These are phyloP conservation scores for Ascobolus immersus DNA, from an alignment of 495 filamentous ascomycete genomes.

Conservation along the genomic window DNA sequence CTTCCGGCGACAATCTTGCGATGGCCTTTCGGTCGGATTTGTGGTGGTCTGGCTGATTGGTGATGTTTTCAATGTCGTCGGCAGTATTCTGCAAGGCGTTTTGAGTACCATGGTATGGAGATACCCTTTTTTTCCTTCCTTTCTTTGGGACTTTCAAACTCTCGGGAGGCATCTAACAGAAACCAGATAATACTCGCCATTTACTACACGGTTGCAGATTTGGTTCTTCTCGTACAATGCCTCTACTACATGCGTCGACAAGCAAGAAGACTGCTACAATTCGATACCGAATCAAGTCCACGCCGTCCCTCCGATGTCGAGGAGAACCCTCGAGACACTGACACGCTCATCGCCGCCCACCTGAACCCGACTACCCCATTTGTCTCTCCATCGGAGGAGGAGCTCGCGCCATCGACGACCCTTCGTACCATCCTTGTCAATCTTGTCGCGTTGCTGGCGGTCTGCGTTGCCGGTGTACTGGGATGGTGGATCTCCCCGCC, in stretches of 20 bases:
- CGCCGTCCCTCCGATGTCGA: neutral
- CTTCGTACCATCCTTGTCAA: constrained; percentile 38
- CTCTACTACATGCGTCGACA: constrained; percentile 71
- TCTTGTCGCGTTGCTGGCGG: constrained; percentile 40
- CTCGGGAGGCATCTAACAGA: neutral
- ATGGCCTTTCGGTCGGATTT: constrained; percentile 74
- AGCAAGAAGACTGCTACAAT: constrained; percentile 9
- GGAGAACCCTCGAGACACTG: constrained; percentile 15
- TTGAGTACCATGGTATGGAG: constrained; percentile 57
- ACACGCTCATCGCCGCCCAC: constrained; percentile 20
- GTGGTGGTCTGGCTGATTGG: constrained; percentile 74
- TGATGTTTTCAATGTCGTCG: constrained; percentile 91
- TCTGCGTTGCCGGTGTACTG: constrained; percentile 53
- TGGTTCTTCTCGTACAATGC: constrained; percentile 65
- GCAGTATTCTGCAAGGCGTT: constrained; percentile 76
- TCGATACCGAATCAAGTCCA: neutral
- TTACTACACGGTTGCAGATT: constrained; percentile 84
- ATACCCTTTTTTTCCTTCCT: neutral
- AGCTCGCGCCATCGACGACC: constrained; percentile 11
- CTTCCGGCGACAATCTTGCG: constrained; percentile 61
- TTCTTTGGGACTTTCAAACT: no score
- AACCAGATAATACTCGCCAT: constrained; percentile 54
- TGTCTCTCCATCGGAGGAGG: constrained; percentile 19
- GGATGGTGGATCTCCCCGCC: constrained; percentile 55
- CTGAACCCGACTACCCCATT: constrained; percentile 60